A percentile compares a stretch with the other conserved stretches of the same genome.
Conservation (phyloP, 495 filamentous ascomycete genomes). For the Hyaloscypha variabilis region DNA sequence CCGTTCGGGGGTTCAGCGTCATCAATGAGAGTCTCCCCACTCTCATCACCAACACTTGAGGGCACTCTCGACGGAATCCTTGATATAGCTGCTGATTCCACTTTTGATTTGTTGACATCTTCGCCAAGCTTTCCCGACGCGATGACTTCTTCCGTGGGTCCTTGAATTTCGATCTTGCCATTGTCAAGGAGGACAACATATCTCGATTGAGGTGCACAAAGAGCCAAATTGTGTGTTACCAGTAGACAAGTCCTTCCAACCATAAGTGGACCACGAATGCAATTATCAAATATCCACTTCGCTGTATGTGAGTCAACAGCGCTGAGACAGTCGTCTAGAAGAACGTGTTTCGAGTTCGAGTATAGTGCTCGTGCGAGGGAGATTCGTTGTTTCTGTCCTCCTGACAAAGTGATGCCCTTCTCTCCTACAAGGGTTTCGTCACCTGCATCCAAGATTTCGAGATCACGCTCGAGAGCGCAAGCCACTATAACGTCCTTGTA, state of each 20-base stretch:
- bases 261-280: constrained; percentile 91
- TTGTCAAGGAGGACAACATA: constrained; percentile 88
- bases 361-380: constrained; percentile 94
- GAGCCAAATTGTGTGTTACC: constrained; percentile 91
- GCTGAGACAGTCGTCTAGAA: constrained; percentile 95
- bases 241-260: constrained; percentile 85
- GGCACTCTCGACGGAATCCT: constrained; percentile 72
- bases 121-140: constrained; percentile 84
- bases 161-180: constrained; percentile 77
- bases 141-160: constrained; percentile 74
- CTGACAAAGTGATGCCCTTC: constrained; percentile 95
- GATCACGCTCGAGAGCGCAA: constrained; percentile 90
- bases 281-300: constrained; percentile 96
- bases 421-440: constrained; percentile 96
- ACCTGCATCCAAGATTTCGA: constrained; percentile 89
- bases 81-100: constrained; percentile 48
- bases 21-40: constrained; percentile 47
- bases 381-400: constrained; percentile 97
- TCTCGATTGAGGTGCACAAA: constrained; percentile 77
- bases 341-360: constrained; percentile 83
- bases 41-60: constrained; percentile 64
- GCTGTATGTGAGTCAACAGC: constrained; percentile 99
- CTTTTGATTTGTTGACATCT: constrained; percentile 63
- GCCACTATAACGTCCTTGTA: constrained; percentile 89
- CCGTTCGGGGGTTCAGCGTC: constrained; percentile 40